Evolutionary conservation across 2,329 filamentous ascomycete genomes (phyloP), one percentile per base, ranked within the genome.

Genomic region (Penicillium palitans): DNA sequence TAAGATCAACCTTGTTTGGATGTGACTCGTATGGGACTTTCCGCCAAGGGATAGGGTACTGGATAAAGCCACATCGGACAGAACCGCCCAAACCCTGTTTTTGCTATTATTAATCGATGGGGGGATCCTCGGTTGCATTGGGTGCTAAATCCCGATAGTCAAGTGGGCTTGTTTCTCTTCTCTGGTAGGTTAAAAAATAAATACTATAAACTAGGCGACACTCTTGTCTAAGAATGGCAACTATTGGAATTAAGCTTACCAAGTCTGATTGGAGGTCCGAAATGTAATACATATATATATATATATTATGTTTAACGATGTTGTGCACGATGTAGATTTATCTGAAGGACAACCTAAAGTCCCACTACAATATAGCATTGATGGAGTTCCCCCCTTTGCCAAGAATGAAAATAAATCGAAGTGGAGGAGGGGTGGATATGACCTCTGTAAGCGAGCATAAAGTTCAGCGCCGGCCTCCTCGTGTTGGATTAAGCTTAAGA

Each of bases 401-500:
- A 61, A 65, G 58, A 59, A 60, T 51, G 9, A 39, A 58, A 58
- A 62, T 44, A 48, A 59, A 55, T 50, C 52, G 58, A 52, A 57
- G 60, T 63, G 60, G 63, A 66, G 57, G 51, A 35, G 21, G 39
- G 24, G 49, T 52, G 49, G 48, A 51, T 51, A 35, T 35, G 33
- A 53, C 50, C 54, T 66, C 61, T 68, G 66, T 72, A 72, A 72
- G 69, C 70, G 68, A 72, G 70, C 67, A 72, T 72, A 72, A 71
- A 69, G 67, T 73, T 72, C 66, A 65, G 65, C 64, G 65, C 58
- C 62, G 61, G 51, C 55, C 53, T 60, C 72, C 73, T 75, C 72
- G 73, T 75, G 74, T 76, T 69, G 72, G 72, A 75, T 76, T 76
- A 76, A 76, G 74, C 74, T 76, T 76, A 76, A 76, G 73, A 72